phyloP scores from a whole-genome alignment of 2,329 filamentous ascomycete species.

The Hypomyces rosellus region DNA sequence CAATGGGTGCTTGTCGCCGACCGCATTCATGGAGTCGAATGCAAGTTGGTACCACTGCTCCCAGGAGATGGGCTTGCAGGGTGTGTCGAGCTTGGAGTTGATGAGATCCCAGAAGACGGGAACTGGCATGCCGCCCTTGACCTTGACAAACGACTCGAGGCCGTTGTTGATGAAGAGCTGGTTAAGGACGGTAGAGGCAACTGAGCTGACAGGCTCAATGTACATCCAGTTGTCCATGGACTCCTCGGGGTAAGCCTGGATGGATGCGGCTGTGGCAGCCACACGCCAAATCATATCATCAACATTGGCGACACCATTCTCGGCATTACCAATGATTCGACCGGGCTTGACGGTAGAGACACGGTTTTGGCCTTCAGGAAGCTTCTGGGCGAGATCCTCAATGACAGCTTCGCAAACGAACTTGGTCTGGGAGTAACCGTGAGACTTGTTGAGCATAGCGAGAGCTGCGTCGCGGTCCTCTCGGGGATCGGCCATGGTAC shows the following conservation, averaged over 20 bases:
- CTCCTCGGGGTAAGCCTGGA: conserved; percentile 10
- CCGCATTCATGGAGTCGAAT: conserved; percentile 5
- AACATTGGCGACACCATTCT: conserved; percentile 16
- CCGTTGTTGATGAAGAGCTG: conserved; percentile 2
- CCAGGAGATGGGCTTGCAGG: conserved; percentile 12
- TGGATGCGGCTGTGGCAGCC: conserved; percentile 10
- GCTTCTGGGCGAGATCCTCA: not conserved
- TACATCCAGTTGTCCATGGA: conserved; percentile 13
- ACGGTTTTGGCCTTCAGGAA: conserved; percentile 2
- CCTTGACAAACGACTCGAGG: conserved; percentile 6
- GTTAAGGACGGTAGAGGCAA: conserved; percentile 12
- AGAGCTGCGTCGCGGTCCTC: no score
- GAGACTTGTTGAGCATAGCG: not conserved
- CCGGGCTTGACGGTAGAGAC: conserved; percentile 18
- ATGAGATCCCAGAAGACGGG: conserved; percentile 17
- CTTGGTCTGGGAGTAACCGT: conserved; percentile 19
- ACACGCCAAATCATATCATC: conserved; percentile 21
- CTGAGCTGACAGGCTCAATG: conserved; percentile 12
- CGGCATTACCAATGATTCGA: conserved; percentile 16
- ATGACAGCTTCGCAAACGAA: conserved; percentile 18
- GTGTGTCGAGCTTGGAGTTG: conserved; percentile 9
- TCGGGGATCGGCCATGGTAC: conserved; percentile 7
- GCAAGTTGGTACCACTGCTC: conserved; percentile 13
- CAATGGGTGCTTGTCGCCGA: conserved; percentile 16
- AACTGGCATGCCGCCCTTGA: conserved; percentile 13